These are phyloP conservation scores for Kingdonia uniflora DNA, from an alignment of 164 flowering plant species.

Conservation along the genomic window DNA sequence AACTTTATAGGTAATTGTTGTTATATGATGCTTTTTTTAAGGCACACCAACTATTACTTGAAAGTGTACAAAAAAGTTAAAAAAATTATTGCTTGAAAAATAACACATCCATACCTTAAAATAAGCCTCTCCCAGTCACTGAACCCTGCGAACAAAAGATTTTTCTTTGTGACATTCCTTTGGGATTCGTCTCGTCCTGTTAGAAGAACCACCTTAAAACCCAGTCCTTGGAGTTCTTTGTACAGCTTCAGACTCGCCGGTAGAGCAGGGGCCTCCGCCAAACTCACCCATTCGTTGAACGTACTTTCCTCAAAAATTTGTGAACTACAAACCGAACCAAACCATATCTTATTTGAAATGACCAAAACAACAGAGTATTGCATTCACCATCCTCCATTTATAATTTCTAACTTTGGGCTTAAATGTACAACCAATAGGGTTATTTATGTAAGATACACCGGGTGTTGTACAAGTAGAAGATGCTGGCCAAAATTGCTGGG, in stretches of 20 bases:
- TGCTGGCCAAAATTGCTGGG: neutral
- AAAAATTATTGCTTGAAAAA: neutral
- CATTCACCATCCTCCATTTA: too few species aligned
- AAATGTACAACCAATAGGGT: too few species aligned
- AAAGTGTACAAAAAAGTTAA: neutral
- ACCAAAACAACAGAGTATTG: neutral
- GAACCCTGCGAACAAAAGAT: constrained; percentile 62
- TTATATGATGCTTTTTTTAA: neutral
- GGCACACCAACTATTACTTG: neutral
- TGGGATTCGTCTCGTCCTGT: constrained; percentile 73
- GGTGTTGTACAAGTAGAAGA: too few species aligned
- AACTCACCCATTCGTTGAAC: constrained; percentile 57
- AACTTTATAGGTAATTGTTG: neutral
- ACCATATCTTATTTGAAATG: neutral
- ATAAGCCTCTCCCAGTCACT: constrained; percentile 55
- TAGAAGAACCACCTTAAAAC: constrained; percentile 51
- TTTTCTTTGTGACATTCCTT: constrained; percentile 39
- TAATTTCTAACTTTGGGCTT: too few species aligned
- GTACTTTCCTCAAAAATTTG: constrained; percentile 37
- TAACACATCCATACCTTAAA: constrained; percentile 46
- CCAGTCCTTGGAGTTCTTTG: constrained; percentile 49
- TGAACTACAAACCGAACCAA: constrained; percentile 21
- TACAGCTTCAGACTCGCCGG: constrained; percentile 60
- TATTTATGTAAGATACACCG: too few species aligned
- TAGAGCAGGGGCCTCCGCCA: constrained; percentile 67